Evolutionary conservation across 305 asterid species (phyloP), one percentile per base, ranked within the genome.

Genomic region (Solanum chacoense): DNA sequence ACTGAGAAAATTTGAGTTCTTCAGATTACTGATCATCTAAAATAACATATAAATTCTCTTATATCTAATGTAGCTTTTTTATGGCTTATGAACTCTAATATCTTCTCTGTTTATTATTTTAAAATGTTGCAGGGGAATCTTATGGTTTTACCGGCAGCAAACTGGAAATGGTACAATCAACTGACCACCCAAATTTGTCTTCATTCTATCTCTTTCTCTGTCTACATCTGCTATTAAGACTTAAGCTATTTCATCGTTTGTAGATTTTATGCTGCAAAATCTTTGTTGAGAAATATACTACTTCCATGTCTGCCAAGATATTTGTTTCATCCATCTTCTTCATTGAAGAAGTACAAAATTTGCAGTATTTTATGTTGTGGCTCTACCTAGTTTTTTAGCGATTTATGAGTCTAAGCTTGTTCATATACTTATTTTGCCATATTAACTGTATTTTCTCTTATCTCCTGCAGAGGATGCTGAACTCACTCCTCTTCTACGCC

Each of bases 401-500:
- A 55, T 84, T 81, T 31, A 84, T 20, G 74, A 55, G 86, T 81
- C 45, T 59, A 32, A 55, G 45, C 74, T 67, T 65, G 35, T 24
- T 45, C 31, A 11, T 34, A 31, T 7, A 78, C 89, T 84, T 65
- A 59, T 20, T 87, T 81, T 80, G 86, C 4, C 0, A 32, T 55
- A 31, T 31, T 84, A 20, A 84, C 8, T 55, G 45, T 84, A 84
- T 11, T 75, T 37, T 35, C 5, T 50, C 55, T 81, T 88, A 29
- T 7, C 72, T 89, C 32, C 67, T 42, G n/a, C 89, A 90, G 91
- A 87, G 87, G 91, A 91, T 90, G 93, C 93, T 87, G 90, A 91
- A 86, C 92, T 90, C 37, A 91, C 93, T 89, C 93, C 93, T 36
- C 32, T 91, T 90, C 87, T 91, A 55, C 93, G 93, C 85, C 93